A percentile compares a stretch with the other conserved stretches of the same genome.
Evolutionary conservation across 306 rosid species (phyloP).

Genomic region (Cucumis hystrix): DNA sequence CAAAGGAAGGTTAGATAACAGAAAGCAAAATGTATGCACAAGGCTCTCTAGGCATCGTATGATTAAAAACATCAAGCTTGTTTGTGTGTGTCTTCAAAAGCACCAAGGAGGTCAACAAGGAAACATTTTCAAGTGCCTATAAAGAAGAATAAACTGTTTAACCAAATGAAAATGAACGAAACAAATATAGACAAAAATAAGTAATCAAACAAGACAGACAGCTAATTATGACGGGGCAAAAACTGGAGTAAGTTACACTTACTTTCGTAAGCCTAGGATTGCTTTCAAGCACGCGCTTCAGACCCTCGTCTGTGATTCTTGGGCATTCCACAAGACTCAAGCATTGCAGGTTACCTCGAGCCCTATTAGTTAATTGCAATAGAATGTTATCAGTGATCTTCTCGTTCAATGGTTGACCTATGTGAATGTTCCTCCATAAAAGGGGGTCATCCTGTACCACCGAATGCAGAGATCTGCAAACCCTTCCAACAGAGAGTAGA

Average conservation of each 20-base stretch:
- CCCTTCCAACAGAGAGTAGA: conserved; percentile 54
- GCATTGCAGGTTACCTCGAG: conserved; percentile 63
- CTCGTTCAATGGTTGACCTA: conserved; percentile 76
- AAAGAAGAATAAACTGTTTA: not conserved
- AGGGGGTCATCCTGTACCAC: conserved; percentile 46
- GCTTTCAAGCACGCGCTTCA: conserved; percentile 59
- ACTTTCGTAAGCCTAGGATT: conserved; percentile 72
- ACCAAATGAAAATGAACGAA: not conserved
- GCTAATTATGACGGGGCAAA: not conserved
- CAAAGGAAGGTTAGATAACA: not conserved
- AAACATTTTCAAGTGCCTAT: not conserved
- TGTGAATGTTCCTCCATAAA: conserved; percentile 59
- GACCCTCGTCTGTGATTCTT: conserved; percentile 76
- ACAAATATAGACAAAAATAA: not conserved
- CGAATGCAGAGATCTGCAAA: conserved; percentile 50
- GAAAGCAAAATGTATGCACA: not conserved
- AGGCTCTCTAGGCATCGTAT: not conserved
- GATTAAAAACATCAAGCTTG: not conserved
- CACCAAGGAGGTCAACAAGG: not conserved
- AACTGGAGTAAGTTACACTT: conserved; percentile 7
- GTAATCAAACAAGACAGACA: not conserved
- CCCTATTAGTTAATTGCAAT: conserved; percentile 42
- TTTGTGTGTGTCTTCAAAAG: not conserved
- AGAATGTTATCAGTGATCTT: conserved; percentile 76
- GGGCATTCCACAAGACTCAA: conserved; percentile 75